Percentiles rank a stretch among this genome's conserved stretches.
phyloP scores from a whole-genome alignment of 2,329 filamentous ascomycete genomes.

The Monosporascus sp. region DNA sequence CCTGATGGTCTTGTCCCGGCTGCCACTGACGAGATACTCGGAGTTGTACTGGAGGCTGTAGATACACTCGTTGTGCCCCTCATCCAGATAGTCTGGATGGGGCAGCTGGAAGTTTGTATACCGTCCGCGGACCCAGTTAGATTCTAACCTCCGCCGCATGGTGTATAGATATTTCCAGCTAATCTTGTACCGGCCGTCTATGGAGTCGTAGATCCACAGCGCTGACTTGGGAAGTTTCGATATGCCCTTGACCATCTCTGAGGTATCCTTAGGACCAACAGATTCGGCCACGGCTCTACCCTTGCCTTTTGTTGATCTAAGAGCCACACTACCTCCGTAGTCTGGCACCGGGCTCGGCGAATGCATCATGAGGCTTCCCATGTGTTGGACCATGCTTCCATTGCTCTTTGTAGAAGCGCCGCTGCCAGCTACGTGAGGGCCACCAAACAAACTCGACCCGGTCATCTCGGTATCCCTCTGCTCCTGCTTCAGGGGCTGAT shows the following conservation, averaged over 20 bases:
- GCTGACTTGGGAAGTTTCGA: constrained; percentile 35
- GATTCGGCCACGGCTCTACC: constrained; percentile 26
- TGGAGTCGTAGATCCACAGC: constrained; percentile 46
- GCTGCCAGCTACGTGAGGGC: constrained; percentile 16
- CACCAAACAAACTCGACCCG: constrained; percentile 21
- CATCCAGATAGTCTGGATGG: constrained; percentile 70
- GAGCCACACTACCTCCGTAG: constrained; percentile 17
- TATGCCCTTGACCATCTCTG: constrained; percentile 5
- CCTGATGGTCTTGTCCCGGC: constrained; percentile 78
- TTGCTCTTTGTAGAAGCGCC: constrained; percentile 22
- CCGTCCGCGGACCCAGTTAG: constrained; percentile 82
- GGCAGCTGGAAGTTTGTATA: constrained; percentile 87
- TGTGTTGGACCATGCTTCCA: constrained; percentile 19
- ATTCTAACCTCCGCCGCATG: constrained; percentile 76
- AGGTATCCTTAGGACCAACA: constrained; percentile 3
- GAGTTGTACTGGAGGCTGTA: constrained; percentile 89
- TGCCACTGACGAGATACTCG: constrained; percentile 87
- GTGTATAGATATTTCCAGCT: constrained; percentile 95
- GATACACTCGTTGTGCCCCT: constrained; percentile 87
- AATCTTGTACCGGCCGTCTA: constrained; percentile 52
- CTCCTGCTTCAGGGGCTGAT: constrained; percentile 21
- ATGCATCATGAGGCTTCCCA: constrained; percentile 29
- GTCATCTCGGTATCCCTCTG: constrained; percentile 15
- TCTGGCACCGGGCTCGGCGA: constrained; percentile 26
- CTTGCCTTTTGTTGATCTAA: constrained; percentile 27